These are phyloP conservation scores for Phytopythium ostracodes DNA, from an alignment of 352 stramenopile genomes.

Conservation along the genomic window DNA sequence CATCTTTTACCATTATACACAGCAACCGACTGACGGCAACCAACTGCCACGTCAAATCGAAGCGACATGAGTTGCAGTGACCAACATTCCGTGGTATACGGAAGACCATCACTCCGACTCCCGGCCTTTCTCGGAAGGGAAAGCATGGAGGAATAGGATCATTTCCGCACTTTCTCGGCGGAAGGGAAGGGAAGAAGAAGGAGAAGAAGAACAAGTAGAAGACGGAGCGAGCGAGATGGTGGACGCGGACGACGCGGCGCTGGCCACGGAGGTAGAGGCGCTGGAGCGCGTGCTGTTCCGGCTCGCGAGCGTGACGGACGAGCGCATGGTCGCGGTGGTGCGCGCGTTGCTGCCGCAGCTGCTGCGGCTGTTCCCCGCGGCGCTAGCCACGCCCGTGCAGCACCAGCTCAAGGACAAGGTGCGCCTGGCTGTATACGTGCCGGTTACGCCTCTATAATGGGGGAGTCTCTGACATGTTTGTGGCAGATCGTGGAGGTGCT, in stretches of 20 bases:
- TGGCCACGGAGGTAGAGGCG: conserved; percentile 56
- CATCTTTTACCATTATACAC: background rate
- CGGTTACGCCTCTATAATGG: background rate
- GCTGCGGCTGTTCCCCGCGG: conserved; percentile 50
- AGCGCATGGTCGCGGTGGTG: conserved; percentile 56
- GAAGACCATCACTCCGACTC: background rate
- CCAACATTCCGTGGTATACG: background rate
- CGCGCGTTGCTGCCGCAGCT: conserved; percentile 66
- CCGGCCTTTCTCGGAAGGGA: background rate
- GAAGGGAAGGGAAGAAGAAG: background rate
- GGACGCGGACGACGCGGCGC: conserved; percentile 8
- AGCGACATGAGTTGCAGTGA: background rate
- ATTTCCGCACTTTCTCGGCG: conserved; percentile 6
- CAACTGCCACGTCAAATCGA: conserved; percentile 2
- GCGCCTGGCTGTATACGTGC: background rate
- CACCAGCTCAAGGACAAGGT: conserved; percentile 73
- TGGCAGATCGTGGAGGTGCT: conserved; percentile 71
- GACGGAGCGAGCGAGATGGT: conserved; percentile 7
- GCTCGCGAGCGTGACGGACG: conserved; percentile 62
- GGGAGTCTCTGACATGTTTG: background rate
- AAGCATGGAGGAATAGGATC: background rate
- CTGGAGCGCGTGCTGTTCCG: conserved; percentile 78
- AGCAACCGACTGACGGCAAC: background rate
- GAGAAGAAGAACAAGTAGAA: background rate
- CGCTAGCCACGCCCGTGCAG: conserved; percentile 27